These are phyloP conservation scores for Eucalyptus brandiana DNA, from an alignment of 345 rosid species.

Conservation along the genomic window DNA sequence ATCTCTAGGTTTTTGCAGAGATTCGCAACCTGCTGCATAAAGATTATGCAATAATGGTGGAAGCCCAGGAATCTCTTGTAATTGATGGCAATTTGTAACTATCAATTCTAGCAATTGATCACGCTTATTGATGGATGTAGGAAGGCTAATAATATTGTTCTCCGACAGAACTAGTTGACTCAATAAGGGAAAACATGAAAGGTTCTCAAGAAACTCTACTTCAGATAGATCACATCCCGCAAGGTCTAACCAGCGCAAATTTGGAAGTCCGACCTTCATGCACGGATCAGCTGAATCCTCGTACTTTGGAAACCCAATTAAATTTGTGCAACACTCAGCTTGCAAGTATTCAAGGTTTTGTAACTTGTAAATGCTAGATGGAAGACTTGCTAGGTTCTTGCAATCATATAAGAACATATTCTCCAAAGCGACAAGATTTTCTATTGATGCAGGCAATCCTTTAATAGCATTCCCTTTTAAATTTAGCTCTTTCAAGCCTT, in stretches of 20 bases:
- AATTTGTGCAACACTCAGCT: not conserved
- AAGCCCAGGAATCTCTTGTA: no score
- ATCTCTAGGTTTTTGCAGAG: no score
- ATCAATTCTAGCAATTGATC: not conserved
- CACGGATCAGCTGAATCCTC: fast-evolving
- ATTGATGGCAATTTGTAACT: no score
- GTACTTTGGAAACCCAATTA: fast-evolving
- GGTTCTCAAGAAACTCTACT: not conserved
- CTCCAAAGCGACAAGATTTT: fast-evolving
- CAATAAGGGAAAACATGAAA: no score
- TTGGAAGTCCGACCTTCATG: not conserved
- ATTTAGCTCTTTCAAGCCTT: no score
- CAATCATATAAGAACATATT: fast-evolving
- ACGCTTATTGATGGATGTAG: not conserved
- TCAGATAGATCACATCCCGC: fast-evolving
- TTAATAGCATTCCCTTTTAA: not conserved
- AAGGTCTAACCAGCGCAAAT: fast-evolving
- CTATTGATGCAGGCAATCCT: fast-evolving
- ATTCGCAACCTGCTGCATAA: no score
- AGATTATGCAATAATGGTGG: no score
- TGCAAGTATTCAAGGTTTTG: fast-evolving
- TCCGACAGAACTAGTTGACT: not conserved
- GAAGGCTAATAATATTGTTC: fast-evolving
- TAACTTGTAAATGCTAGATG: not conserved
- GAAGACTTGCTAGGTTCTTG: fast-evolving